Base-by-base conservation (phyloP, 306 rosid species). In the Acmispon strigosus region DNA sequence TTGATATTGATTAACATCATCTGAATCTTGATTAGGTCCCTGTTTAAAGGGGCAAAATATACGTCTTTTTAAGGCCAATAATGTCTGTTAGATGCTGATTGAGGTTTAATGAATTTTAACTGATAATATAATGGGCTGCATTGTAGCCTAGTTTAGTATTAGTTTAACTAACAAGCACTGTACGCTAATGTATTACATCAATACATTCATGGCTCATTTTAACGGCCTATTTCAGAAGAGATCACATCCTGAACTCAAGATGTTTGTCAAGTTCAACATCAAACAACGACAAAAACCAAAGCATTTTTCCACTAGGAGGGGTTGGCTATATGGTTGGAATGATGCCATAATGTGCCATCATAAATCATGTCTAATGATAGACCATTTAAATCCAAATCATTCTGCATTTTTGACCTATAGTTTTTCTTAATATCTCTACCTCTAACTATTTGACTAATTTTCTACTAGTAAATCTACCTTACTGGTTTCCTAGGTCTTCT, bases 101-200 rank as follows among this genome's bases (percentile, higher is more conserved):
- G 52, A 69, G 48, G 55, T 36, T 54, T 42, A 17, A 65, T 15
- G 42, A 41, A 80, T 54, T 53, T 42, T 29, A 62, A 56, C 57
- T 57, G 47, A 19, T 11, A 24, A 69, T 22, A 32, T 37, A 12
- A 63, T 39, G 45, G 48, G 70, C 37, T 32, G 37, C 37, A 12
- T 29, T 55, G 4, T 27, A 14, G 39, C 64, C 49, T 55, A 50
- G 60, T 18, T 12, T 72, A 49, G 36, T 16, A 49, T 52, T 39
- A 59, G 39, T 47, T 47, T 58, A 55, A 45, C 44, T 39, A 53
- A 8, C 32, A 27, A 8, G 13, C 65, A 70, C 37, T 58, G 63
- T 6, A 59, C 37, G 34, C 64, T 49, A 17, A 22, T 43, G 60
- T 58, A 55, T 62, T 52, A 49, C 44, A 49, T 27, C 67, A 34